These are phyloP conservation scores for Aspergillus sergii DNA, from an alignment of 2,329 filamentous ascomycete genomes.

Conservation along the genomic window DNA sequence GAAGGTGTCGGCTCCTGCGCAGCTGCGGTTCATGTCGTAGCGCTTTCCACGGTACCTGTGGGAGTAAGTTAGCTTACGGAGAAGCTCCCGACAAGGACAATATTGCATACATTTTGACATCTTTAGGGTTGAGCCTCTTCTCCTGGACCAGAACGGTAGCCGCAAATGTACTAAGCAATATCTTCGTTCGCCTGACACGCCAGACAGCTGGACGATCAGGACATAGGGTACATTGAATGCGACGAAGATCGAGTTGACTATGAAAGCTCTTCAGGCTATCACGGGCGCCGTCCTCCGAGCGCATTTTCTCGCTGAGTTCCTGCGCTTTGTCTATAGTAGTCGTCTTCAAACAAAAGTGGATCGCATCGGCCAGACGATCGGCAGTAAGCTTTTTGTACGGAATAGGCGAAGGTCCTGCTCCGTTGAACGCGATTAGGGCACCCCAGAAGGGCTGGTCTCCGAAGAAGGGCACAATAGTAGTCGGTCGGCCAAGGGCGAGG, in stretches of 20 bases:
- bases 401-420: slow-evolving; percentile 70
- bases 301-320: slow-evolving; percentile 64
- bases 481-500: slow-evolving; percentile 74
- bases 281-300: slow-evolving; percentile 64
- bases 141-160: slow-evolving; percentile 67
- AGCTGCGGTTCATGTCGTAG: slow-evolving; percentile 73
- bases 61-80: not conserved
- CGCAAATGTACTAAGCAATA: slow-evolving; percentile 69
- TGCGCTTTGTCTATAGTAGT: slow-evolving; percentile 58
- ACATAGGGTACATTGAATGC: slow-evolving; percentile 67
- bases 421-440: slow-evolving; percentile 70
- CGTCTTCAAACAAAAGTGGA: slow-evolving; percentile 61
- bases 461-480: slow-evolving; percentile 82
- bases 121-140: slow-evolving; percentile 65
- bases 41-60: slow-evolving; percentile 57
- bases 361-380: slow-evolving; percentile 65
- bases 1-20: slow-evolving; percentile 74
- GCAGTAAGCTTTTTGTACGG: slow-evolving; percentile 67
- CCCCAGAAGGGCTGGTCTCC: slow-evolving; percentile 82
- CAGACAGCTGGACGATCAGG: slow-evolving; percentile 71
- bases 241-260: slow-evolving; percentile 64
- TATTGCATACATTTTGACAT: slow-evolving; percentile 66
- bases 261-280: slow-evolving; percentile 69
- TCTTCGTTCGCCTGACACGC: slow-evolving; percentile 68
- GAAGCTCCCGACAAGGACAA: too few relatives aligned